Conservation (phyloP, 257 asterid genomes). For the Echites panduratus region DNA sequence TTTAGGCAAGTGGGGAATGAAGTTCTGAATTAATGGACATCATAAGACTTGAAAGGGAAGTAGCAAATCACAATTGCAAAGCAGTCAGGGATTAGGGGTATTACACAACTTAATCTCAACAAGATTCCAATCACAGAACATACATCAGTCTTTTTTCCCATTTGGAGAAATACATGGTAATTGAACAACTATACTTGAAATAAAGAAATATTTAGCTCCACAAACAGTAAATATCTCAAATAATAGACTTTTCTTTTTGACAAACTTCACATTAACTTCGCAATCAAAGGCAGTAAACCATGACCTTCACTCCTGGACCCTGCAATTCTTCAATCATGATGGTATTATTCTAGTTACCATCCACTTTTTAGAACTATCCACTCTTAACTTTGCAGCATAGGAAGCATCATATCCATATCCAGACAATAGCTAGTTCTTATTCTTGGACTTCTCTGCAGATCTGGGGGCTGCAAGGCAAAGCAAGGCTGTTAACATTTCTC, state of each 20-base stretch:
- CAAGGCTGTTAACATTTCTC: background rate
- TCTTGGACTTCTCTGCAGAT: conserved; percentile 46
- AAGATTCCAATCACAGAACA: conserved; percentile 12
- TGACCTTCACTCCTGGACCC: conserved; percentile 7
- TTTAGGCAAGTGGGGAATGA: background rate
- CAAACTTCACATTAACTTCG: conserved; percentile 4
- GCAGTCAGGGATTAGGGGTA: conserved; percentile 1
- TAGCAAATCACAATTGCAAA: conserved; percentile 10
- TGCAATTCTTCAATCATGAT: conserved; percentile 5
- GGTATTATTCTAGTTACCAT: conserved; percentile 1
- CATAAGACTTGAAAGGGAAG: background rate
- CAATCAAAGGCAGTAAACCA: conserved; percentile 1
- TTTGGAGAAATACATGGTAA: conserved; percentile 3
- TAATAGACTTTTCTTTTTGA: background rate
- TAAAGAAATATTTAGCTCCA: conserved; percentile 12
- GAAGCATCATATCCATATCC: background rate
- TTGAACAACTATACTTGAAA: background rate
- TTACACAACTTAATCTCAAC: conserved; percentile 8
- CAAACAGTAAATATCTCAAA: conserved; percentile 10
- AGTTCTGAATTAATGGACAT: background rate
- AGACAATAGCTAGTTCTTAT: conserved; percentile 30
- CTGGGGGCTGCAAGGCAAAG: conserved; percentile 41
- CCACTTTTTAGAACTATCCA: background rate
- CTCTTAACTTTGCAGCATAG: background rate
- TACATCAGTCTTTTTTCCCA: background rate